Base-by-base conservation (phyloP, 2,329 filamentous ascomycete genomes). In the Monilinia polystroma region DNA sequence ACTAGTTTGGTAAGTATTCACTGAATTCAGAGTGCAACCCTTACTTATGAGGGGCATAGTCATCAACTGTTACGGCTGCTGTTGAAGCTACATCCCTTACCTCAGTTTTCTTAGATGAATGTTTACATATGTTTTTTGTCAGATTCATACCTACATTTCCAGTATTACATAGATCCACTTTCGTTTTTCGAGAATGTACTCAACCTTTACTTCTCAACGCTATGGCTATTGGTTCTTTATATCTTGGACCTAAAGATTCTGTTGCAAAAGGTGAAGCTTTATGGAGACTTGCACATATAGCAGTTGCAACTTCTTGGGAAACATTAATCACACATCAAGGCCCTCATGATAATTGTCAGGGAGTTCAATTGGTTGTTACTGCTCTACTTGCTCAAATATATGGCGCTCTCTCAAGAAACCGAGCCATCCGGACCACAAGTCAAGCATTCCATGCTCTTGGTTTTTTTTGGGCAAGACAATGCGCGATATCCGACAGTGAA, bases 271-370 rank as follows among this genome's bases (percentile, higher is more conserved):
- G 80, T 1, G 80, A 81, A 71, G 77, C 77, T 5, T 68, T 81
- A 53, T 81, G 80, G 80, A 75, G 77, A 14, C 73, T 81, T 16
- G 79, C 80, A 43, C 79, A 81, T 71, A 78, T 79, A 18, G 80
- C 80, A 32, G 73, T 81, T 23, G 77, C 80, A 32, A 81, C 80
- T 23, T 81, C 79, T 16, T 81, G 80, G 80, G 79, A 81, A 72
- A 77, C 75, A 4, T 67, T 81, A 35, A 81, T 81, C 18, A 79
- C 77, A 11, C 79, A 80, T 54, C 32, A 35, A 35, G 32, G 32
- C 7, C 32, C 32, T 35, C 32, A 35, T 8, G 32, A 35, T 35
- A 7, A 35, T 35, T 35, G 3, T 5, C 32, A 5, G 5, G 32
- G 32, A 5, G 32, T 35, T 35, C 32, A 35, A 35, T 35, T 35